phyloP scores from a whole-genome alignment of 2,329 filamentous ascomycete species.

The Hypoxylon sp. region DNA sequence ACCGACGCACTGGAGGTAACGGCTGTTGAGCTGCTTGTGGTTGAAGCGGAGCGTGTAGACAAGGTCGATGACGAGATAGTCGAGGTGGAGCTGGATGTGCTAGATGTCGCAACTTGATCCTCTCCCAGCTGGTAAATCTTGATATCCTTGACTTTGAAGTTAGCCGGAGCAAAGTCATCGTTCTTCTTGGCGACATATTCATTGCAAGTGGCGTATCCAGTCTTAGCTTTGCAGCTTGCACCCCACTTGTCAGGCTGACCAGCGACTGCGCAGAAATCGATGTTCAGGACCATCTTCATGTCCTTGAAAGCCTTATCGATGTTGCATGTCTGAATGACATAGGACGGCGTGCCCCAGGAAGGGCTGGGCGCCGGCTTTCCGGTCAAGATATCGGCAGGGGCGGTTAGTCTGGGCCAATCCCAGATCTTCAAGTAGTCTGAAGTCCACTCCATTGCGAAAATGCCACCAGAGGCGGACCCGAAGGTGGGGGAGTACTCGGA shows the following conservation, averaged over 20 bases:
- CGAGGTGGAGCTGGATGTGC: slow-evolving; percentile 19
- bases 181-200: slow-evolving; percentile 44
- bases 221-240: slow-evolving; percentile 42
- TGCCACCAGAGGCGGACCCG: slow-evolving; percentile 57
- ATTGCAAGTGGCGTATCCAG: slow-evolving; percentile 41
- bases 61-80: slow-evolving; percentile 14
- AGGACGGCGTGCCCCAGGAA: slow-evolving; percentile 50
- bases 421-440: slow-evolving; percentile 72
- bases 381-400: slow-evolving; percentile 71
- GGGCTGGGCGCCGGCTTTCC: slow-evolving; percentile 47
- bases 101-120: slow-evolving; percentile 17
- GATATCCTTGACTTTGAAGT: slow-evolving; percentile 48
- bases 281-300: slow-evolving; percentile 51
- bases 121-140: slow-evolving; percentile 30
- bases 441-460: slow-evolving; percentile 73
- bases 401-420: slow-evolving; percentile 70
- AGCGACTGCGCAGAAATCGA: slow-evolving; percentile 45
- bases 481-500: slow-evolving; percentile 58
- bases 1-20: slow-evolving; percentile 11
- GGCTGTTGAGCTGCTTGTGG: slow-evolving; percentile 16
- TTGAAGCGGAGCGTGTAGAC: not conserved
- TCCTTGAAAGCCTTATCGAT: slow-evolving; percentile 51
- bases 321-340: slow-evolving; percentile 49
- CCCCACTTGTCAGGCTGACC: slow-evolving; percentile 46
- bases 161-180: slow-evolving; percentile 37